Percentiles rank a stretch among this genome's conserved stretches.
Evolutionary conservation across 805 yeast genomes (phyloP).

Genomic region (Myxozyma mucilagina): DNA sequence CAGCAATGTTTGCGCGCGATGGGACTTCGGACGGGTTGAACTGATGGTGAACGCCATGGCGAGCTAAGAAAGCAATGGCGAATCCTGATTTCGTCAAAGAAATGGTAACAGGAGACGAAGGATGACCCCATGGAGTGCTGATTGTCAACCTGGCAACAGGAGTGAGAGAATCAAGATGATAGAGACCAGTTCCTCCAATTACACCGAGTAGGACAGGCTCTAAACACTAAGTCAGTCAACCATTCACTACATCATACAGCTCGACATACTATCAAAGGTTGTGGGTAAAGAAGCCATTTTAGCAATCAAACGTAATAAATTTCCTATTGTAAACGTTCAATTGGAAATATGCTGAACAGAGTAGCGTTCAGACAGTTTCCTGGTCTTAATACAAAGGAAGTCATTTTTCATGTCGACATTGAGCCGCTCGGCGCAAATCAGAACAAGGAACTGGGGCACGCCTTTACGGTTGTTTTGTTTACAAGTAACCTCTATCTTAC

Average conservation of each 20-base stretch:
- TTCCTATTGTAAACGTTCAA: background rate
- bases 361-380: background rate
- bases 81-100: conserved; percentile 75
- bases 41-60: conserved; percentile 92
- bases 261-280: conserved; percentile 33
- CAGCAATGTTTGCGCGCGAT: conserved; percentile 90
- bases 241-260: too few relatives aligned
- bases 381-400: background rate
- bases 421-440: conserved; percentile 6
- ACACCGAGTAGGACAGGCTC: conserved; percentile 80
- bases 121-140: conserved; percentile 96
- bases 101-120: conserved; percentile 90
- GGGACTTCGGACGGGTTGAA: conserved; percentile 91
- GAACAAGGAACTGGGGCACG: background rate
- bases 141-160: conserved; percentile 83
- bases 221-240: background rate
- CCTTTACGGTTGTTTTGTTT: too few relatives aligned
- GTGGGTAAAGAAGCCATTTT: conserved; percentile 30
- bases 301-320: background rate
- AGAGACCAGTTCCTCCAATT: conserved; percentile 98
- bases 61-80: conserved; percentile 88
- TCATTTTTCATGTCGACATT: background rate
- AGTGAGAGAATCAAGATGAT: conserved; percentile 74
- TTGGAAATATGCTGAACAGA: too few relatives aligned
- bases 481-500: too few relatives aligned